phyloP scores from a whole-genome alignment of 345 rosid species.

The Populus deltoides region DNA sequence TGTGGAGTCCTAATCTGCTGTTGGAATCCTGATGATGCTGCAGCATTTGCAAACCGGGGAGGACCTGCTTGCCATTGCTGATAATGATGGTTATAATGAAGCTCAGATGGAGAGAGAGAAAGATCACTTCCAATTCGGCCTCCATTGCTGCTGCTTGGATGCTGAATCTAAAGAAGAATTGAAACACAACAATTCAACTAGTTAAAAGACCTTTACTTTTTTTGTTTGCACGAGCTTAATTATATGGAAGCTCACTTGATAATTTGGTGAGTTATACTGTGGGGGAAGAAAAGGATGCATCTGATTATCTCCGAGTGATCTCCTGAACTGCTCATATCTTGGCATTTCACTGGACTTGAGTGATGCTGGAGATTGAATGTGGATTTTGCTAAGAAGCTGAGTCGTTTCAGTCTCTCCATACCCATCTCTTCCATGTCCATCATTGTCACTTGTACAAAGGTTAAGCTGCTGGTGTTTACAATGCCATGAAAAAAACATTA shows the following conservation, averaged over 20 bases:
- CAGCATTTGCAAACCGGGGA: slow-evolving; percentile 72
- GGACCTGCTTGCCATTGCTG: slow-evolving; percentile 50
- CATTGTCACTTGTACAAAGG: slow-evolving; percentile 24
- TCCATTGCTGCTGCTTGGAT: slow-evolving; percentile 60
- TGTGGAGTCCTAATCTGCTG: slow-evolving; percentile 51
- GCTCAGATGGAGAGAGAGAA: slow-evolving; percentile 41
- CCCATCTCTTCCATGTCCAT: slow-evolving; percentile 25
- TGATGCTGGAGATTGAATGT: slow-evolving; percentile 46
- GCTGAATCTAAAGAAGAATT: slow-evolving; percentile 23
- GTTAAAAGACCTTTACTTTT: background rate
- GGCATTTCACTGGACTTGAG: slow-evolving; percentile 28
- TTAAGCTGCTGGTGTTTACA: slow-evolving; percentile 12
- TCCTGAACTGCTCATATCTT: slow-evolving; percentile 39
- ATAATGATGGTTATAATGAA: slow-evolving; percentile 25
- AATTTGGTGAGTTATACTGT: slow-evolving; percentile 23
- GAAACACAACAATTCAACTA: background rate
- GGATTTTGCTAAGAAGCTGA: slow-evolving; percentile 56
- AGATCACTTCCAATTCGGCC: slow-evolving; percentile 61
- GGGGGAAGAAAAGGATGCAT: slow-evolving; percentile 42
- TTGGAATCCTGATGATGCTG: slow-evolving; percentile 99
- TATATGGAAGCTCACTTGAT: slow-evolving; percentile 26
- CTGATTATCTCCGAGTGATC: slow-evolving; percentile 26
- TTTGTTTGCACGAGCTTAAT: background rate
- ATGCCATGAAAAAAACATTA: background rate
- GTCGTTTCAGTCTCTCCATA: slow-evolving; percentile 47